A percentile compares a stretch with the other conserved stretches of the same genome.
Conservation (phyloP, 208 protist genomes). For the Trypanosoma cruzi region DNA sequence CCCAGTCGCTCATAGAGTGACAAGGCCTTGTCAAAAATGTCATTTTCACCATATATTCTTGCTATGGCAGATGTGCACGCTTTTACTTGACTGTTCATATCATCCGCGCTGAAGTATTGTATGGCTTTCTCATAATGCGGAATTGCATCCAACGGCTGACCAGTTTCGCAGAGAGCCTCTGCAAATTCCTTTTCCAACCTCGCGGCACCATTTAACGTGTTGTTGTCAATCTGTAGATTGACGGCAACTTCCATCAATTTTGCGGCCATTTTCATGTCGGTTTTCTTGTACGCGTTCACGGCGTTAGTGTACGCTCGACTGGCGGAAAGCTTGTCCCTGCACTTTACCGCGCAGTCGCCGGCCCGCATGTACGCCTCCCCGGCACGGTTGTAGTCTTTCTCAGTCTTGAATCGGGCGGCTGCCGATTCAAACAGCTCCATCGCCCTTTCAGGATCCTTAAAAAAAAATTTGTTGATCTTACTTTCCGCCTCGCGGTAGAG, state of each 20-base stretch:
- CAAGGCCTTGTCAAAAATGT: slow-evolving; percentile 81
- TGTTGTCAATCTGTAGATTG: slow-evolving; percentile 73
- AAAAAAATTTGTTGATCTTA: slow-evolving; percentile 80
- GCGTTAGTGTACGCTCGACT: slow-evolving; percentile 52
- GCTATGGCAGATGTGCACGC: slow-evolving; percentile 85
- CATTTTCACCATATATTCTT: slow-evolving; percentile 75
- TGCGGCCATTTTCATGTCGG: slow-evolving; percentile 58
- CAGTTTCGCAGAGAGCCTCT: slow-evolving; percentile 57
- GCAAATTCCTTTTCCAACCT: slow-evolving; percentile 75
- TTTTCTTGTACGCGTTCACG: slow-evolving; percentile 66
- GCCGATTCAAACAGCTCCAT: slow-evolving; percentile 83
- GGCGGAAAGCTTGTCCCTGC: slow-evolving; percentile 49
- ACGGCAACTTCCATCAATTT: slow-evolving; percentile 68
- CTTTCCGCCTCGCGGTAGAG: slow-evolving; percentile 72
- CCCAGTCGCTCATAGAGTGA: slow-evolving; percentile 84
- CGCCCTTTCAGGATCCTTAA: slow-evolving; percentile 83
- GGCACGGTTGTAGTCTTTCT: slow-evolving; percentile 76
- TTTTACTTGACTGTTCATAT: slow-evolving; percentile 71
- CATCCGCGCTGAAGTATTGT: slow-evolving; percentile 83
- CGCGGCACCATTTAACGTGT: slow-evolving; percentile 60
- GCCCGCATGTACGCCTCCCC: slow-evolving; percentile 75
- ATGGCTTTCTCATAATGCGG: slow-evolving; percentile 78
- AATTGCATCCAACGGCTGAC: slow-evolving; percentile 60
- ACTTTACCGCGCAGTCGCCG: slow-evolving; percentile 68
- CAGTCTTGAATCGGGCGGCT: slow-evolving; percentile 63